Percentiles rank a stretch among this genome's conserved stretches.
Evolutionary conservation across 2,329 filamentous ascomycete species (phyloP).

Genomic region (Leptographium wingfieldii): DNA sequence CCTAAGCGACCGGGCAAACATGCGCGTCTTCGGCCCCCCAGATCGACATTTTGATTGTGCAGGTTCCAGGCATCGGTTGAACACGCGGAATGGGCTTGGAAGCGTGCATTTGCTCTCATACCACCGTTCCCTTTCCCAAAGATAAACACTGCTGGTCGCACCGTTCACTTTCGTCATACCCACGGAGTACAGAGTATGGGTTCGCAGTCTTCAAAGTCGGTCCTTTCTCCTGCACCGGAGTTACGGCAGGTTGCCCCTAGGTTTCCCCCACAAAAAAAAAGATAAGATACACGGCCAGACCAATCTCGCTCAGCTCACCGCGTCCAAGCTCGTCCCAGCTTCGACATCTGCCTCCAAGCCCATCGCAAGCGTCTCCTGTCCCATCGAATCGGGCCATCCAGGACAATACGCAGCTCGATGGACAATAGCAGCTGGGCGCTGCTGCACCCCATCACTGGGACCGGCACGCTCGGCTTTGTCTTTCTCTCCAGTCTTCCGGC

Average conservation of each 20-base stretch:
- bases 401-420: neutral
- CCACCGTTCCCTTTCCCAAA: too few relatives aligned
- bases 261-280: neutral
- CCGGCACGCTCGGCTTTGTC: constrained; percentile 9
- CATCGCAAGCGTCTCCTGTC: neutral
- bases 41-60: neutral
- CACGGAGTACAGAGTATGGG: too few relatives aligned
- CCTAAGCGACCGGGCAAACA: neutral
- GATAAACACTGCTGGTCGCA: neutral
- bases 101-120: too few relatives aligned
- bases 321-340: neutral
- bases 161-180: neutral
- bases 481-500: constrained; percentile 12
- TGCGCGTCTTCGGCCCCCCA: neutral
- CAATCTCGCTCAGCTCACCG: neutral
- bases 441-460: constrained; percentile 8
- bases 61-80: neutral
- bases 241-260: neutral
- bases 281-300: neutral
- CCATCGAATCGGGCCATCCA: neutral
- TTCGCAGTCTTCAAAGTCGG: neutral
- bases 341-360: neutral
- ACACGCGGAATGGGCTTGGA: neutral
- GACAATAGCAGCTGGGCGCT: constrained; percentile 2
- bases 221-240: neutral